Evolutionary conservation across 2,329 filamentous ascomycete species (phyloP).

Genomic region (Phialophora tarda): DNA sequence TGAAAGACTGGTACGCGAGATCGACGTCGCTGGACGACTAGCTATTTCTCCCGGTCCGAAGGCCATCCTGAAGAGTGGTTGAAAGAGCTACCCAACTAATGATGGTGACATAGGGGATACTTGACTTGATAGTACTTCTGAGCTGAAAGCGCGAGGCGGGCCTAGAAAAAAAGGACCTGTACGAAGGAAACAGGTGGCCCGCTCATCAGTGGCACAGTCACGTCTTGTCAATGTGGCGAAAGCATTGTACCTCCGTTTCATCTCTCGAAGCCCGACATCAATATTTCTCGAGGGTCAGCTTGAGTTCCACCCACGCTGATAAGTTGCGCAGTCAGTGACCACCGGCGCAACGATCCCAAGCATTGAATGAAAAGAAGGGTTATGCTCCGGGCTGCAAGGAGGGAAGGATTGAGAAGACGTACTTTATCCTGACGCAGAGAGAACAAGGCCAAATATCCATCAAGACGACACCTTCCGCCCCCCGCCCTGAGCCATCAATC

Average conservation of each 20-base stretch:
- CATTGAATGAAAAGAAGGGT: no score
- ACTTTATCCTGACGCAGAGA: no score
- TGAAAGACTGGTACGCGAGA: slow-evolving; percentile 65
- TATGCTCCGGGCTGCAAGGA: no score
- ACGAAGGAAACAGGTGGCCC: neutral
- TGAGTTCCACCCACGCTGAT: no score
- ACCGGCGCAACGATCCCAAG: no score
- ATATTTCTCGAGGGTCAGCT: no score
- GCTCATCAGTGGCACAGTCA: neutral
- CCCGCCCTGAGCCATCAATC: no score
- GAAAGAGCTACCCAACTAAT: neutral
- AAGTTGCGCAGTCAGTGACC: no score
- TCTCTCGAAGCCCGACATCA: neutral
- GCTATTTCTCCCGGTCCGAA: neutral
- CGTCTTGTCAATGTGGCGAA: neutral
- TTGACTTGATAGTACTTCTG: neutral
- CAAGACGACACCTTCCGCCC: no score
- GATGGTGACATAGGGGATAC: neutral
- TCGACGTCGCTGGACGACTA: slow-evolving; percentile 55
- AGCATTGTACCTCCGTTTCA: neutral
- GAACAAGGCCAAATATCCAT: no score
- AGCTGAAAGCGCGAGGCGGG: neutral
- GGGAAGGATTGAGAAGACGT: no score
- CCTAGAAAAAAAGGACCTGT: neutral
- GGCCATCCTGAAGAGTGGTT: neutral